Percentiles rank a stretch among this genome's conserved stretches.
Evolutionary conservation across 768 basidiomycete genomes (phyloP).

Genomic region (Lactarius pseudohatsudake): DNA sequence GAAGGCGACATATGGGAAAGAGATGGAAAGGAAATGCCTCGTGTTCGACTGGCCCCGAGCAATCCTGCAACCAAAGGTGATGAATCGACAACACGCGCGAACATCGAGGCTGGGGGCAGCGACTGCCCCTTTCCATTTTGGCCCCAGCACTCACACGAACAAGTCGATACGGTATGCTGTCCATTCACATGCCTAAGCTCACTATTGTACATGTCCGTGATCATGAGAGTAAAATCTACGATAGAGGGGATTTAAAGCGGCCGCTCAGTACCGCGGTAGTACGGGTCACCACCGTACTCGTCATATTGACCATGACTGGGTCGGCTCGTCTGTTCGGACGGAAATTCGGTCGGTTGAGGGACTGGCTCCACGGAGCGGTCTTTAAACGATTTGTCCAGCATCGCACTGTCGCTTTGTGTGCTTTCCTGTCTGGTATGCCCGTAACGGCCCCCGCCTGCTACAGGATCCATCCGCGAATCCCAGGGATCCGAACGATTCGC

Average conservation of each 20-base stretch:
- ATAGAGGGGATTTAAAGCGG: background rate
- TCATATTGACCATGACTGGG: constrained; percentile 6
- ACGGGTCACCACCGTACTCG: constrained; percentile 37
- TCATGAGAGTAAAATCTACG: background rate
- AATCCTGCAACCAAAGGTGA: constrained; percentile 20
- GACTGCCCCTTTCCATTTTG: constrained; percentile 24
- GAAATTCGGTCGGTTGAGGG: constrained; percentile 6
- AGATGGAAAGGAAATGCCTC: constrained; percentile 25
- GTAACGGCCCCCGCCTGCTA: constrained; percentile 21
- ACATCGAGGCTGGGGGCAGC: constrained; percentile 33
- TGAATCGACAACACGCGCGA: constrained; percentile 33
- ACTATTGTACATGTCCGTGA: background rate
- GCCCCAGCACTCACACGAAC: constrained; percentile 17
- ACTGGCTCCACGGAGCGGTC: constrained; percentile 7
- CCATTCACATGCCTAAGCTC: constrained; percentile 17
- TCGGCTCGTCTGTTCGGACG: background rate
- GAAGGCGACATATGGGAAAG: constrained; percentile 28
- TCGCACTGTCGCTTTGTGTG: constrained; percentile 23
- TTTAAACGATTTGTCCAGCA: constrained; percentile 18
- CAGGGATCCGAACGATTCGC: constrained; percentile 66
- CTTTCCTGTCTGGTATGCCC: constrained; percentile 25
- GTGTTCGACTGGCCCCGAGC: constrained; percentile 20
- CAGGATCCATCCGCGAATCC: constrained; percentile 51
- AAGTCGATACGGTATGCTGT: constrained; percentile 1
- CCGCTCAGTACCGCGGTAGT: constrained; percentile 30